Evolutionary conservation across 2,329 filamentous ascomycete species (phyloP).

Genomic region (Hypoxylon sp.): DNA sequence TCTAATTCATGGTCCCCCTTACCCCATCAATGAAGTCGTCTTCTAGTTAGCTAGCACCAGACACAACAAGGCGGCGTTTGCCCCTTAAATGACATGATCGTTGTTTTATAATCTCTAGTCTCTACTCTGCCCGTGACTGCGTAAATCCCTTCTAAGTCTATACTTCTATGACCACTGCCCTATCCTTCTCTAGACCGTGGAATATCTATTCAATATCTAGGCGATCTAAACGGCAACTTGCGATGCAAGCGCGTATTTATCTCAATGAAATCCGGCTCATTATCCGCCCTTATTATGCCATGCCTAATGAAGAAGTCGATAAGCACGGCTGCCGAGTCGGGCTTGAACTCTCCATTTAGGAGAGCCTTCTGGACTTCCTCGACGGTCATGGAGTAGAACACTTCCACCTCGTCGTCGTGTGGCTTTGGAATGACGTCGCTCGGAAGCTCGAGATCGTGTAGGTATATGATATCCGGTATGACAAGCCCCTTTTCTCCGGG

Average conservation of each 20-base stretch:
- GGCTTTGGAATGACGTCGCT: slow-evolving; percentile 73
- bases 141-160: not conserved
- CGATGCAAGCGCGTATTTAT: slow-evolving; percentile 67
- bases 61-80: not conserved
- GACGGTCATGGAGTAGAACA: slow-evolving; percentile 78
- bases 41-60: not conserved
- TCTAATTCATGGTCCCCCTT: not conserved
- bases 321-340: slow-evolving; percentile 83
- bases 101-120: not conserved
- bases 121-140: not conserved
- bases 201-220: slow-evolving; percentile 1
- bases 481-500: slow-evolving; percentile 72
- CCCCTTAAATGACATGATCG: not conserved
- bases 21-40: not conserved
- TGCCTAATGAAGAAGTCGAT: slow-evolving; percentile 87
- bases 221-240: slow-evolving; percentile 56
- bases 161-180: not conserved
- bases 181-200: not conserved
- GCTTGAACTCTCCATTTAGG: slow-evolving; percentile 81
- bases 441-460: slow-evolving; percentile 81
- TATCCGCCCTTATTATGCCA: slow-evolving; percentile 79
- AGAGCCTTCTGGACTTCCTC: slow-evolving; percentile 72
- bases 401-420: slow-evolving; percentile 83
- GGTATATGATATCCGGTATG: slow-evolving; percentile 66
- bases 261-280: slow-evolving; percentile 79